Evolutionary conservation across 2,329 filamentous ascomycete species (phyloP).

Genomic region (Trichocomaceae sp.): DNA sequence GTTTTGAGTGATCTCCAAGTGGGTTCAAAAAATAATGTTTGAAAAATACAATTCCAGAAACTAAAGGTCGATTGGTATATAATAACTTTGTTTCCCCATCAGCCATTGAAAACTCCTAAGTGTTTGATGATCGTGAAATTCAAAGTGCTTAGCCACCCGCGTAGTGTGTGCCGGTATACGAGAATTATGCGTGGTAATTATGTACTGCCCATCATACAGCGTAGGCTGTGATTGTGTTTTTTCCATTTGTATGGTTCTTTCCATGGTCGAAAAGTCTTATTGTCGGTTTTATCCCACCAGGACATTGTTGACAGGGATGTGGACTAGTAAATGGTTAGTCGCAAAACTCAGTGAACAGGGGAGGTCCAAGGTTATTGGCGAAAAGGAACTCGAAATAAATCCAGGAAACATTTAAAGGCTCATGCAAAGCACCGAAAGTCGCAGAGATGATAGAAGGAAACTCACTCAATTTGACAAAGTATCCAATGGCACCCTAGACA

Average conservation of each 20-base stretch:
- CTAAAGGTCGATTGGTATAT: not conserved
- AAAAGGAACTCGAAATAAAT: no score
- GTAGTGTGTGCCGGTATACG: not conserved
- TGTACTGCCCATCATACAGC: not conserved
- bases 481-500: conserved; percentile 48
- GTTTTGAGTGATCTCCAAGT: not conserved
- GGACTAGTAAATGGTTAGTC: conserved; percentile 29
- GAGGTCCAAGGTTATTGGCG: no score
- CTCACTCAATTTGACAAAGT: conserved; percentile 55
- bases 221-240: not conserved
- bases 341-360: not conserved
- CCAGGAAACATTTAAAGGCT: no score
- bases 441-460: conserved; percentile 10
- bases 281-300: conserved; percentile 41
- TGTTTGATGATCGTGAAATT: not conserved
- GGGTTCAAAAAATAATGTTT: not conserved
- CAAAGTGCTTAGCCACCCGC: not conserved
- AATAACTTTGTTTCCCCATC: not conserved
- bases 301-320: conserved; percentile 47
- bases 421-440: not conserved
- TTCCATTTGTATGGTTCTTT: not conserved
- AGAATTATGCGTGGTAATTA: not conserved
- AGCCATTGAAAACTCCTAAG: not conserved
- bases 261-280: not conserved
- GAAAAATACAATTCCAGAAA: not conserved